Evolutionary conservation across 306 rosid species (phyloP).

Genomic region (Begonia peltatifolia): DNA sequence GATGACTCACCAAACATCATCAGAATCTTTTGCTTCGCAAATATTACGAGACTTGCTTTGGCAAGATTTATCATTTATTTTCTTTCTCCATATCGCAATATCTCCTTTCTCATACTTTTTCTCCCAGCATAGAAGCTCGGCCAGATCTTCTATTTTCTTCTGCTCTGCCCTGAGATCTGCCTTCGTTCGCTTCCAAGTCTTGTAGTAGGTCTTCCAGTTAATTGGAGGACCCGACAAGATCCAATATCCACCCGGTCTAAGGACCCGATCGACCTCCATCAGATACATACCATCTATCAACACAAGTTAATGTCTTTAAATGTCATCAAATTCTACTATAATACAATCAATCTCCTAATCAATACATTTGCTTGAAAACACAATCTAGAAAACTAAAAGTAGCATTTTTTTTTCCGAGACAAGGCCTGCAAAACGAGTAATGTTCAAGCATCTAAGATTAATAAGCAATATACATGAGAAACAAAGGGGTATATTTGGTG

Average conservation of each 20-base stretch:
- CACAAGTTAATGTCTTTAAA: conserved; percentile 9
- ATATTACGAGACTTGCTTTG: conserved; percentile 26
- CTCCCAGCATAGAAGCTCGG: conserved; percentile 92
- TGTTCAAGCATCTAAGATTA: no score
- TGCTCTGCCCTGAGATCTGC: conserved; percentile 83
- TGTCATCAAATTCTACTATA: no score
- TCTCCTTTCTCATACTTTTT: conserved; percentile 94
- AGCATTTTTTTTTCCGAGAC: no score
- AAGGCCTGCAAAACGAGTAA: no score
- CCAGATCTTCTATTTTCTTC: conserved; percentile 59
- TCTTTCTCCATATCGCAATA: conserved; percentile 84
- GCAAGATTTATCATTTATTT: conserved; percentile 51
- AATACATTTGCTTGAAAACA: no score
- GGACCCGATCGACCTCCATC: conserved; percentile 94
- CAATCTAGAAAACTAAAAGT: no score
- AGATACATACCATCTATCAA: conserved; percentile 68
- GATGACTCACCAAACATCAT: conserved; percentile 69
- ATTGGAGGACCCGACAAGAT: conserved; percentile 96
- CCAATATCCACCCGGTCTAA: conserved; percentile 98
- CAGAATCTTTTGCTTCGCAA: conserved; percentile 47
- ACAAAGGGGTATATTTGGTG: no score
- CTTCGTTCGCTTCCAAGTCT: conserved; percentile 72
- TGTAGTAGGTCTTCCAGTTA: conserved; percentile 90
- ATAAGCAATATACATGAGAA: no score
- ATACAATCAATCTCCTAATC: no score